Evolutionary conservation across 108 stramenopile genomes (phyloP), one percentile per base, ranked within the genome.

Genomic region (Nitzschia sp.): DNA sequence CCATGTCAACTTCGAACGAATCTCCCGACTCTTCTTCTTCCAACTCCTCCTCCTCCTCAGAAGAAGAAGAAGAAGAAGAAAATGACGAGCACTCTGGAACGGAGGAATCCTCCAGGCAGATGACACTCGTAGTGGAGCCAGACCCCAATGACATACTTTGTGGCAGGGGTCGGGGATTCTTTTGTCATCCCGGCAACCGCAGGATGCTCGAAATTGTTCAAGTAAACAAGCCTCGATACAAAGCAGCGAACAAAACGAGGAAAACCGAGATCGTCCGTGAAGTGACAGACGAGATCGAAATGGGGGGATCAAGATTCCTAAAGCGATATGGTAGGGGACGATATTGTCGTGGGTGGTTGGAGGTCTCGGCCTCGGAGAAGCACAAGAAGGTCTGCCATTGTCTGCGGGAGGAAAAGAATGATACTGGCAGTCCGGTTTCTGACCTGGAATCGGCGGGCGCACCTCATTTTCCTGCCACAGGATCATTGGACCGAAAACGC

Each of bases 231-330:
- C 29, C 11, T 2, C 27, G 58, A 23, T 74, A 66, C 33, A 56
- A 19, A 2, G 6, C 57, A 25, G 62, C 63, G n/a, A 60, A 60
- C 34, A 57, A 56, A 34, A 45, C 73, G 9, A 48, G 38, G 15
- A 66, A 66, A 27, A 36, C 33, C 15, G 61, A 66, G 47, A 68
- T 75, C 21, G 67, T 75, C 28, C 48, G 56, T 21, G 61, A 68
- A 18, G 49, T 75, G 0, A 46, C 58, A 18, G 51, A 21, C 31
- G 28, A 67, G 42, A 62, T 75, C 29, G 46, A 63, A 55, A 36
- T 55, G 11, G 67, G 67, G 21, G 74, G 74, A 18, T 33, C 61
- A 1, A 33, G 74, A 27, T 75, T 75, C 21, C 54, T 75, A 6
- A 65, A 65, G 32, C 35, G 38, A 45, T 15, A 1, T 15, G 51